phyloP scores from a whole-genome alignment of 2,329 filamentous ascomycete species.

The Bisporella sp. region DNA sequence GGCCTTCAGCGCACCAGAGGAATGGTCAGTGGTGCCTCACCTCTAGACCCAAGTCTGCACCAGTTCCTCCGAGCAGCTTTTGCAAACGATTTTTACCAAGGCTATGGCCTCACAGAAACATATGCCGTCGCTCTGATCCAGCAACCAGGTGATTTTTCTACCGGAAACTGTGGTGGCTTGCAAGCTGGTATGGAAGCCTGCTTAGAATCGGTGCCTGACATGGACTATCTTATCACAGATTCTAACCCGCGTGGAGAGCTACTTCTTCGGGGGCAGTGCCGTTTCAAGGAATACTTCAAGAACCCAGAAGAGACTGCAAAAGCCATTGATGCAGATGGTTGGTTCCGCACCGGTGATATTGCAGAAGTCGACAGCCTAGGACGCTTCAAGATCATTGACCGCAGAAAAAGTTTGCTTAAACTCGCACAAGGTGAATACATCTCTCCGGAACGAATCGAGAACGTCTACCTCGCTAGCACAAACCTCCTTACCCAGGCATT shows the following conservation, averaged over 20 bases:
- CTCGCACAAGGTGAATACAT: slow-evolving; percentile 97
- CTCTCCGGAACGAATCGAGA: slow-evolving; percentile 94
- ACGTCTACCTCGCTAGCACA: slow-evolving; percentile 79
- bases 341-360: slow-evolving; percentile 97
- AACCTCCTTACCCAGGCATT: slow-evolving; percentile 74
- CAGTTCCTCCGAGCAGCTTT: slow-evolving; percentile 83
- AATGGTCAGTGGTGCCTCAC: slow-evolving; percentile 85
- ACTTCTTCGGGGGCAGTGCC: slow-evolving; percentile 68
- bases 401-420: slow-evolving; percentile 99
- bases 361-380: slow-evolving; percentile 77
- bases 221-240: slow-evolving; percentile 86
- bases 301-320: slow-evolving; percentile 83
- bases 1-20: slow-evolving; percentile 66
- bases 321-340: slow-evolving; percentile 77
- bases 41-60: slow-evolving; percentile 81
- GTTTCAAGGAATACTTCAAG: slow-evolving; percentile 86
- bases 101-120: slow-evolving; percentile 90
- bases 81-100: slow-evolving; percentile 72
- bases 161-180: slow-evolving; percentile 76
- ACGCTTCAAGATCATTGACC: slow-evolving; percentile 88
- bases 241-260: slow-evolving; percentile 88
- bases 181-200: slow-evolving; percentile 66
- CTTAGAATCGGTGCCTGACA: slow-evolving; percentile 81
- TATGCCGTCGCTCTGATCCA: slow-evolving; percentile 75
- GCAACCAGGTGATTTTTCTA: slow-evolving; percentile 59